Percentiles rank a stretch among this genome's conserved stretches.
Evolutionary conservation across 2,329 filamentous ascomycete species (phyloP).

Genomic region (Fusarium sp.): DNA sequence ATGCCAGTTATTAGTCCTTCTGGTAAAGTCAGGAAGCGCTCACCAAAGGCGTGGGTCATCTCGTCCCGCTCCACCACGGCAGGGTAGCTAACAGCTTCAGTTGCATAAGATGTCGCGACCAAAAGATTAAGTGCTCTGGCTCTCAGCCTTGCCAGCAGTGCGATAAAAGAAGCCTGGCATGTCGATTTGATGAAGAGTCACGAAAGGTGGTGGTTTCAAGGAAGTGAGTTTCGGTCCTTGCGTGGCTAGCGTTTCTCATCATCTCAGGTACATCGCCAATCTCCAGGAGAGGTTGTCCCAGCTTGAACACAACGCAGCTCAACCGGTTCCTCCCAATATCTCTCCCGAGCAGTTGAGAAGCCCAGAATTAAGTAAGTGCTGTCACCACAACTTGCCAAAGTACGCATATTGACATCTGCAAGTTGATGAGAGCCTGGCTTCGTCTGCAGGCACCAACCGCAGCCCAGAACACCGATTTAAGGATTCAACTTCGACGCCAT

Average conservation of each 20-base stretch:
- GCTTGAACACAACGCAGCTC: slow-evolving; percentile 6
- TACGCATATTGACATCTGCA: neutral
- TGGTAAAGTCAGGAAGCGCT: slow-evolving; percentile 26
- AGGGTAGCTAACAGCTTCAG: slow-evolving; percentile 2
- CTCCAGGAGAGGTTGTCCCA: slow-evolving; percentile 26
- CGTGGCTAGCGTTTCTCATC: neutral
- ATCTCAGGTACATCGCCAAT: slow-evolving; percentile 23
- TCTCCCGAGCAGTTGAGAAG: neutral
- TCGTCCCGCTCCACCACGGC: neutral
- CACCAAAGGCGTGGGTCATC: slow-evolving; percentile 30
- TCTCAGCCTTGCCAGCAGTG: slow-evolving; percentile 31
- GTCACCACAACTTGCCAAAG: accelerated
- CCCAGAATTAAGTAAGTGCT: neutral
- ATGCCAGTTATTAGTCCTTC: slow-evolving; percentile 9
- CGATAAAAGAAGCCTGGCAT: slow-evolving; percentile 20
- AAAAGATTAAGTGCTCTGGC: slow-evolving; percentile 35
- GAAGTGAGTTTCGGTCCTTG: neutral
- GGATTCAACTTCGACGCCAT: neutral
- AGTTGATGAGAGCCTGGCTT: neutral
- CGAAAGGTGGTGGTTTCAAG: slow-evolving; percentile 34
- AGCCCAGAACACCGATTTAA: neutral
- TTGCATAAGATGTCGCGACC: slow-evolving; percentile 34
- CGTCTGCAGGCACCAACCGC: neutral
- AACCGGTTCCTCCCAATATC: neutral
- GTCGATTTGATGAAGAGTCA: slow-evolving; percentile 28